Evolutionary conservation across 1,284 basidiomycete genomes (phyloP).

Genomic region (Mycena sp.): DNA sequence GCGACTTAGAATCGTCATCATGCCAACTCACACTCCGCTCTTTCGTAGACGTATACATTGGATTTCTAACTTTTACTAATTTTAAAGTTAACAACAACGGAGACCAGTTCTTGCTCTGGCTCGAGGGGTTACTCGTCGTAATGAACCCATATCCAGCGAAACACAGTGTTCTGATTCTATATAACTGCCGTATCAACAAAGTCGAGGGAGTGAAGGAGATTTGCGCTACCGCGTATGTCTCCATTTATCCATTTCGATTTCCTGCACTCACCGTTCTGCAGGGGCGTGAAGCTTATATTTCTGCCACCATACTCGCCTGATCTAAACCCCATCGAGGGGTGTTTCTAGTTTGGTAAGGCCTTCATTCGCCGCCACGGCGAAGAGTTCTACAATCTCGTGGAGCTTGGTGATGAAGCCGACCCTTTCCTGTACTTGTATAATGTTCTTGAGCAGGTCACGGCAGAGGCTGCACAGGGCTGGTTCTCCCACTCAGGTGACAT

Average conservation of each 20-base stretch:
- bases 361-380: constrained; percentile 27
- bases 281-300: constrained; percentile 26
- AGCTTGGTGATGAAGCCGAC: constrained; percentile 22
- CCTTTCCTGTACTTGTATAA: constrained; percentile 26
- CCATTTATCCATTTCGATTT: not conserved
- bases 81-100: no score
- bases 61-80: no score
- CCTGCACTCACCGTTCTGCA: not conserved
- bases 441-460: constrained; percentile 25
- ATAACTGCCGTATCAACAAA: constrained; percentile 32
- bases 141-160: constrained; percentile 32
- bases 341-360: constrained; percentile 30
- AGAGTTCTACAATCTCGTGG: constrained; percentile 23
- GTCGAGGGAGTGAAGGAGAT: constrained; percentile 26
- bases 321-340: constrained; percentile 34
- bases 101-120: constrained; percentile 28
- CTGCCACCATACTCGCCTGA: constrained; percentile 34
- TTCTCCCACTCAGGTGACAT: constrained; percentile 30
- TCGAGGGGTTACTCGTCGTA: constrained; percentile 26
- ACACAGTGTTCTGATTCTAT: constrained; percentile 28
- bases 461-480: constrained; percentile 20
- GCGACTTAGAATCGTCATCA: no score
- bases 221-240: constrained; percentile 8
- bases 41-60: no score
- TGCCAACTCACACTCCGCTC: no score